These are phyloP conservation scores for Penicillium crystallinum DNA, from an alignment of 495 filamentous ascomycete genomes.

Conservation along the genomic window DNA sequence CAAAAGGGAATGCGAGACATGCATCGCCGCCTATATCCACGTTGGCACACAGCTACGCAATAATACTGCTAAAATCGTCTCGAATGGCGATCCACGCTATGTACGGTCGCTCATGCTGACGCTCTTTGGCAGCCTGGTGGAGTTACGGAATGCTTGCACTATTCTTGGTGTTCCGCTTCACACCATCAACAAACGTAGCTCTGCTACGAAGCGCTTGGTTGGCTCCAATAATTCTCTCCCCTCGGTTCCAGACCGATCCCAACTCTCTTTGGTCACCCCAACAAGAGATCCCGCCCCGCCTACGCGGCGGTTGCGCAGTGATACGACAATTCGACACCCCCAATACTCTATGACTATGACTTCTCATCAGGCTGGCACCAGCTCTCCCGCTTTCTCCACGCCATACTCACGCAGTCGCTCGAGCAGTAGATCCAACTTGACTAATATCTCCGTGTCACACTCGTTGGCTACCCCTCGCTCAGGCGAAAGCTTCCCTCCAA, in stretches of 20 bases:
- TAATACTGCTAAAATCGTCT: conserved; percentile 64
- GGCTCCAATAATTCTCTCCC: conserved; percentile 14
- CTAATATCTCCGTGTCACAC: conserved; percentile 42
- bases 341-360: conserved; percentile 27
- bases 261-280: conserved; percentile 54
- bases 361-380: conserved; percentile 24
- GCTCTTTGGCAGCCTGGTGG: conserved; percentile 74
- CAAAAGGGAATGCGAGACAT: conserved; percentile 64
- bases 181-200: conserved; percentile 13
- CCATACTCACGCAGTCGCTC: conserved; percentile 45
- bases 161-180: conserved; percentile 33
- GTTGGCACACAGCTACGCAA: conserved; percentile 65
- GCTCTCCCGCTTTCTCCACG: conserved; percentile 33
- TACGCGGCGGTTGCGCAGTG: conserved; percentile 53
- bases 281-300: conserved; percentile 51
- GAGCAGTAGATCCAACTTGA: conserved; percentile 46
- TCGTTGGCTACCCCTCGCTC: conserved; percentile 66
- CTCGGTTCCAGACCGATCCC: conserved; percentile 26
- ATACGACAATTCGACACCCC: conserved; percentile 57
- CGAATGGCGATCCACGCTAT: conserved; percentile 71
- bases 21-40: conserved; percentile 70
- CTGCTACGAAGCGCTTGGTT: conserved; percentile 26
- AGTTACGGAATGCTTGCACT: conserved; percentile 56
- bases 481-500: conserved; percentile 67
- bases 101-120: conserved; percentile 75